Percentiles rank a stretch among this genome's conserved stretches.
phyloP scores from a whole-genome alignment of 2,329 filamentous ascomycete genomes.

The Diaporthe sp. region DNA sequence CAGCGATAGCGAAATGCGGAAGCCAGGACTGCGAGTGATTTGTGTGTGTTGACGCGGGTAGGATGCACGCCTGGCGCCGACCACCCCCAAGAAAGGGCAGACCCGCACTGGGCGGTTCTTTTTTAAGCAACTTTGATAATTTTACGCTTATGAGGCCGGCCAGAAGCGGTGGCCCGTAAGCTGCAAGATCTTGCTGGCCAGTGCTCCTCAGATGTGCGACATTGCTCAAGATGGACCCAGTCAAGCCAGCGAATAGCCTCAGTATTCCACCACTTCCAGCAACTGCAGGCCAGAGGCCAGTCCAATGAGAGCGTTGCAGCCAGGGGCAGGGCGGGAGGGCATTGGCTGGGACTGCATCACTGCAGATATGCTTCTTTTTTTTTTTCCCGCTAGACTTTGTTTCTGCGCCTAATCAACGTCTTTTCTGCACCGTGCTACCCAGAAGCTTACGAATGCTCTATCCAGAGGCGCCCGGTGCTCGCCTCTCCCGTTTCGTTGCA shows the following conservation, averaged over 20 bases:
- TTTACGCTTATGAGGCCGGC: slow-evolving; percentile 29
- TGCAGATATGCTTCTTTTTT: slow-evolving; percentile 21
- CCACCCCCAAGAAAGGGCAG: slow-evolving; percentile 14
- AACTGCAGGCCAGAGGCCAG: slow-evolving; percentile 28
- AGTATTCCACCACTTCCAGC: slow-evolving; percentile 4
- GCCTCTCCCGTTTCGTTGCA: slow-evolving; percentile 27
- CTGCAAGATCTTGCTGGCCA: slow-evolving; percentile 34
- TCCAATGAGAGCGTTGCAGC: slow-evolving; percentile 24
- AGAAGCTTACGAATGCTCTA: slow-evolving; percentile 11
- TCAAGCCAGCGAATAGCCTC: slow-evolving; percentile 30
- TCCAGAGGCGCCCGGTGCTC: slow-evolving; percentile 30
- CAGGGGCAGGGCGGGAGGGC: slow-evolving; percentile 27
- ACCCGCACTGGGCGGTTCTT: slow-evolving; percentile 20
- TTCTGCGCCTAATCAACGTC: slow-evolving; percentile 32
- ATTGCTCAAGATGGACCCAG: slow-evolving; percentile 16
- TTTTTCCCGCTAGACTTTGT: slow-evolving; percentile 31
- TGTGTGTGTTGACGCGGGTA: neutral
- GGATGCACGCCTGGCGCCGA: slow-evolving; percentile 24
- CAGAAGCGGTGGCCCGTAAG: slow-evolving; percentile 28
- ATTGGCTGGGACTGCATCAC: slow-evolving; percentile 9
- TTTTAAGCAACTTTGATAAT: slow-evolving; percentile 32
- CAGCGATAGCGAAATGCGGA: neutral
- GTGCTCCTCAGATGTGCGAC: slow-evolving; percentile 30
- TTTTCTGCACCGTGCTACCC: slow-evolving; percentile 29
- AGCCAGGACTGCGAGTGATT: neutral